Evolutionary conservation across 2,329 filamentous ascomycete species (phyloP).

Genomic region (Aspergillus uvarum): DNA sequence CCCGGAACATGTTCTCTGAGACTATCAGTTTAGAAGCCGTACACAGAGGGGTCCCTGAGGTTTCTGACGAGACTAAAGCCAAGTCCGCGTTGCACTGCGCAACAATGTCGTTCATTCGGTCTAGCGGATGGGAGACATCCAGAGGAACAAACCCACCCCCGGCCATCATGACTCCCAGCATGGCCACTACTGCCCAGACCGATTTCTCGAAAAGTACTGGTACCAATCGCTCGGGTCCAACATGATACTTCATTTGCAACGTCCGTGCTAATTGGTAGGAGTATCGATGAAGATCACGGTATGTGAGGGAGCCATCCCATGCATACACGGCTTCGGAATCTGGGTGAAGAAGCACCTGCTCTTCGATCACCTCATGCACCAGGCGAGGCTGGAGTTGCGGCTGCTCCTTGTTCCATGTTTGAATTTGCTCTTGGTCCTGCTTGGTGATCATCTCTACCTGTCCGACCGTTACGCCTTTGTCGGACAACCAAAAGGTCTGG

Average conservation of each 20-base stretch:
- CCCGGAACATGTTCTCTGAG: no score
- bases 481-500: no score
- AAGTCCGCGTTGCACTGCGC: not conserved
- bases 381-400: no score
- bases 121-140: not conserved
- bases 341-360: not conserved
- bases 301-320: constrained; percentile 4
- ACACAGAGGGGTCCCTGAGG: no score
- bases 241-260: not conserved
- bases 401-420: no score
- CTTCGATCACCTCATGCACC: not conserved
- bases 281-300: not conserved
- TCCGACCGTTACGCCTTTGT: no score
- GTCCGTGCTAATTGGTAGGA: not conserved
- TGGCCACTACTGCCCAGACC: not conserved
- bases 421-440: no score
- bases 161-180: not conserved
- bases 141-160: constrained; percentile 3
- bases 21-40: no score
- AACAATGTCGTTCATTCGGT: not conserved
- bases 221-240: not conserved
- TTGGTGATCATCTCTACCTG: no score
- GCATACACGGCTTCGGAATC: not conserved
- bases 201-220: constrained; percentile 5
- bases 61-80: not conserved